phyloP scores from a whole-genome alignment of 345 rosid genomes.

The Linum tenue region DNA sequence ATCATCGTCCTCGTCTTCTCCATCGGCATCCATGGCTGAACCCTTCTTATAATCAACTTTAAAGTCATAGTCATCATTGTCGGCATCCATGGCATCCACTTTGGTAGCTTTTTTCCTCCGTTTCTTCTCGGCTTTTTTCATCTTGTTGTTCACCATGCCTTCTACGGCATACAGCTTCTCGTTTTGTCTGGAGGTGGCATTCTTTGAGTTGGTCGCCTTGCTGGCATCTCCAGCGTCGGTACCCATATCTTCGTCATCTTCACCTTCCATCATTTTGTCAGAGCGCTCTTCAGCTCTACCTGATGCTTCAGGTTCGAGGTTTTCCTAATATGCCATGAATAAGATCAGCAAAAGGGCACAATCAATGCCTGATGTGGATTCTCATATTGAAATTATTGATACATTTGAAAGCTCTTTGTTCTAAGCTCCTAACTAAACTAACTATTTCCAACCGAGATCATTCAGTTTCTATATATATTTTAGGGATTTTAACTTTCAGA shows the following conservation, averaged over 20 bases:
- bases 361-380: neutral
- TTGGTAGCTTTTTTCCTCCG: slow-evolving; percentile 54
- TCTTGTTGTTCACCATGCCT: slow-evolving; percentile 63
- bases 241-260: slow-evolving; percentile 20
- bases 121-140: slow-evolving; percentile 70
- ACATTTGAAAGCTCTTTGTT: too few relatives aligned
- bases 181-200: slow-evolving; percentile 46
- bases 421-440: too few relatives aligned
- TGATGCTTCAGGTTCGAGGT: slow-evolving; percentile 21
- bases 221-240: slow-evolving; percentile 25
- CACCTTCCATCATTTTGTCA: slow-evolving; percentile 20
- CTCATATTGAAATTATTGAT: neutral
- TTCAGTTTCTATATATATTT: too few relatives aligned
- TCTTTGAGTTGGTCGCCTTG: slow-evolving; percentile 28
- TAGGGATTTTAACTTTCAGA: too few relatives aligned
- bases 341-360: neutral
- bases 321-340: slow-evolving; percentile 27
- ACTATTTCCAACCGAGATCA: too few relatives aligned
- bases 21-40: slow-evolving; percentile 38
- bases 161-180: slow-evolving; percentile 57
- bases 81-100: slow-evolving; percentile 40
- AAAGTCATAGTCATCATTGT: slow-evolving; percentile 58
- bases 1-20: slow-evolving; percentile 25
- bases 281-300: slow-evolving; percentile 14
- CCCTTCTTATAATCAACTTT: slow-evolving; percentile 59